Evolutionary conservation across 352 stramenopile genomes (phyloP), one percentile per base, ranked within the genome.

Genomic region (Hyphochytrium catenoides): DNA sequence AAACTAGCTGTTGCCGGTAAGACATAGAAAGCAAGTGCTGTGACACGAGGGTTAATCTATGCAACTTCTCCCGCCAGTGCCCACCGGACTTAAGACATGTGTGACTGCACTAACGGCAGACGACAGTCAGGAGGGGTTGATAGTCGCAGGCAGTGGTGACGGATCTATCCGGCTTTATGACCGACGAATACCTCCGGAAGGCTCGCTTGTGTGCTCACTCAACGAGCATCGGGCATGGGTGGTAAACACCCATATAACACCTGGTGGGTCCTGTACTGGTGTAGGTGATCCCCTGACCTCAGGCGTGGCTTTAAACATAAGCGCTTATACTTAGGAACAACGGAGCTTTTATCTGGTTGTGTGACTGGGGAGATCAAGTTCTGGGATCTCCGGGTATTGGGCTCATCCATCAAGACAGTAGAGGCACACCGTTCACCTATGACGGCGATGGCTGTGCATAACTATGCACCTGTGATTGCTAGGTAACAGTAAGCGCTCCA

Each of bases 191-290:
- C 62, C 60, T 16, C 57, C 59, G 0, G 67, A 83, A 43, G 73
- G 60, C 8, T 56, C 59, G 12, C 50, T 71, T 18, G 73, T 61
- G 43, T 53, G 51, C 37, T 66, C 50, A 43, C 77, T 73, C 60
- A 57, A 74, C 41, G 86, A 95, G 41, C 88, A 97, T 48, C 57
- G 57, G 22, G 86, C 63, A 15, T 98, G 90, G 90, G 76, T 98
- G 20, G 82, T 97, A 17, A 69, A 93, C 47, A 31, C 56, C 8
- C 39, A 57, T 31, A 44, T 61, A 11, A 36, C 48, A 26, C 25
- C 32, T 34, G 19, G 45, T 32, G 26, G 15, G 34, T 18, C 41
- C 21, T 41, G 36, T 45, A 43, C 21, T 36, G n/a, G n/a, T n/a
- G n/a, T n/a, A n/a, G n/a, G n/a, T n/a, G n/a, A n/a, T n/a, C n/a